Conservation (phyloP, 192 early-diverging fungal genomes). For the Funneliformis mosseae region DNA sequence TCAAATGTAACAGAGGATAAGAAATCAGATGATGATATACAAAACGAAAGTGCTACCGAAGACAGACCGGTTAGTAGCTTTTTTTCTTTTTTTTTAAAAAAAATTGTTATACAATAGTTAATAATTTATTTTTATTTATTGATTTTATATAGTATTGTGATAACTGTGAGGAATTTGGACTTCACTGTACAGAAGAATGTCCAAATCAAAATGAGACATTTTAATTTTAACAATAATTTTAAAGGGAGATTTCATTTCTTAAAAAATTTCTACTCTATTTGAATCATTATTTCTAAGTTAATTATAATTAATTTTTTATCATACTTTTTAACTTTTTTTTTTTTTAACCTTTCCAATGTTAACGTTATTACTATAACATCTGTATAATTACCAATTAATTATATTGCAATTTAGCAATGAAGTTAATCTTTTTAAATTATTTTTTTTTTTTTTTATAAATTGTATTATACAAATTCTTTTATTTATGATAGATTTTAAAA, state of each 20-base stretch:
- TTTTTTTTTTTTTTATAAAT: not conserved
- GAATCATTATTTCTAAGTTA: not conserved
- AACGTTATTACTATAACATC: too few species aligned
- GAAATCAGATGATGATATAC: not conserved
- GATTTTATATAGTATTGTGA: conserved; percentile 63
- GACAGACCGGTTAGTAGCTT: conserved; percentile 48
- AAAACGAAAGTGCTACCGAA: conserved; percentile 32
- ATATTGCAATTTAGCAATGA: too few species aligned
- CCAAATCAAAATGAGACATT: conserved; percentile 73
- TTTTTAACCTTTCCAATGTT: not conserved
- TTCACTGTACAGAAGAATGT: conserved; percentile 73
- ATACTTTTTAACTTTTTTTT: not conserved
- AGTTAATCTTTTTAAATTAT: not conserved
- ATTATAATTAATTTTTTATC: not conserved
- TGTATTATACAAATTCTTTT: not conserved
- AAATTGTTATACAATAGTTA: not conserved
- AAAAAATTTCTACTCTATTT: not conserved
- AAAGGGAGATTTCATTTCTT: not conserved
- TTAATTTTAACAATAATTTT: conserved; percentile 37
- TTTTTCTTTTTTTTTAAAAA: not conserved
- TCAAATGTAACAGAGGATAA: not conserved
- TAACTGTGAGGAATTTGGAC: conserved; percentile 72
- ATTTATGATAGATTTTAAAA: not conserved
- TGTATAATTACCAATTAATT: too few species aligned
- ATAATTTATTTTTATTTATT: too few species aligned